Evolutionary conservation across 106 monocot genomes (phyloP), one percentile per base, ranked within the genome.

Genomic region (Hemerocallis citrina): DNA sequence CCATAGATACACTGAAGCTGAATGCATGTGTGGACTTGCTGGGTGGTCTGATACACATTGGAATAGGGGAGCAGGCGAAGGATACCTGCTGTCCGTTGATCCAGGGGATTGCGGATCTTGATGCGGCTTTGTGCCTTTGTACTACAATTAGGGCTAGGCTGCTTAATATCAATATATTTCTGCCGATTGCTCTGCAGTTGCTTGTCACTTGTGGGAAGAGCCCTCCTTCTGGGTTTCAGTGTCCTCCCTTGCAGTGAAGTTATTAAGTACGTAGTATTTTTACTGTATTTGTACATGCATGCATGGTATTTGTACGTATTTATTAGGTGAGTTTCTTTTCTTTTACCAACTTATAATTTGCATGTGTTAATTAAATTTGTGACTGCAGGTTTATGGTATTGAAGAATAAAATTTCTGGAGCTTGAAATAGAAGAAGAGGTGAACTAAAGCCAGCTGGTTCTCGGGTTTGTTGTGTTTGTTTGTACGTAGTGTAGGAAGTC

Each of bases 121-220:
- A 78, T 13, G 78, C 78, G 0, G 72, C 78, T 0, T n/a, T 64
- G 25, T 78, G 78, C 34, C 42, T 78, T 1, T 78, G 78, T 63
- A 68, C 78, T 34, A 68, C 72, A n/a, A 72, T 78, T 3, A 72
- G 57, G 47, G 36, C 58, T 29, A 72, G 68, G 72, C 42, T 68
- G n/a, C 63, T 78, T 22, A 63, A 78, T 51, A 40, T 64, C 49
- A 64, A 68, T 33, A 21, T 73, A 13, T 68, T 33, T 5, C 44
- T 72, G 16, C 78, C 72, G 1, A 29, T 78, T 17, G 78, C 72
- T 5, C 35, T 78, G 5, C 30, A 78, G 41, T 64, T 78, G 6
- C 64, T 78, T 19, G 2, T 64, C n/a, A 63, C 67, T 37, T 78
- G 78, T 24, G 78, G 78, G 32, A 70, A 70, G 50, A 27, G 64